Conservation (phyloP, 2,329 filamentous ascomycete species). For the Aspergillus udagawae region DNA sequence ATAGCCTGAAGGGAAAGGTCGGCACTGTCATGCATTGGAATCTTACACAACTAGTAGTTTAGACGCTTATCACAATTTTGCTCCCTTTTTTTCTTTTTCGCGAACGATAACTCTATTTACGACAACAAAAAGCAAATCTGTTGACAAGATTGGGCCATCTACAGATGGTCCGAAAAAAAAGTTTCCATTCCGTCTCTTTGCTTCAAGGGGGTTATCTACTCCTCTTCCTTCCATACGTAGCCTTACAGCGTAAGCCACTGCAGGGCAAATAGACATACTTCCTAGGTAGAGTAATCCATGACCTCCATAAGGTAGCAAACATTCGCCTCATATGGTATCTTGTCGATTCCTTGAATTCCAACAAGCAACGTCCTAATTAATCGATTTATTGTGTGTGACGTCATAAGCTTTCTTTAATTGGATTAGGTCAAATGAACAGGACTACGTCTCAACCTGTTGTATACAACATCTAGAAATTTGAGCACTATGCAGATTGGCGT, state of each 20-base stretch:
- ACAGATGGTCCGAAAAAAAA: conserved; percentile 6
- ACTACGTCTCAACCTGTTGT: background rate
- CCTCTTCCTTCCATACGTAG: background rate
- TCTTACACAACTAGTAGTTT: conserved; percentile 25
- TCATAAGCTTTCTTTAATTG: background rate
- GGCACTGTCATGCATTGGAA: conserved; percentile 34
- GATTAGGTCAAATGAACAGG: background rate
- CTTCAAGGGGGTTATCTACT: background rate
- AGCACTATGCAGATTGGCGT: background rate
- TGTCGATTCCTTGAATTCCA: background rate
- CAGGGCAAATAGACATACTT: background rate
- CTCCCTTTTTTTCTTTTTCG: conserved; percentile 10
- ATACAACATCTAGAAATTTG: background rate
- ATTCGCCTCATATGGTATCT: background rate
- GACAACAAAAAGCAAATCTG: background rate
- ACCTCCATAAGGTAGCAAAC: background rate
- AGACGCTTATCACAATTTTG: conserved; percentile 27
- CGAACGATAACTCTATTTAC: conserved; percentile 21
- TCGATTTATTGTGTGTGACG: background rate
- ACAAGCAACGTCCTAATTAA: background rate
- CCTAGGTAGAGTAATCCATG: background rate
- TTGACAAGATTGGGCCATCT: background rate
- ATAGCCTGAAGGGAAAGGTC: conserved; percentile 27
- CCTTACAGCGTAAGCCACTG: background rate
- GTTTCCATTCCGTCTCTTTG: conserved; percentile 4